Base-by-base conservation (phyloP, 768 basidiomycete species). In the Aureoboletus auriporus region DNA sequence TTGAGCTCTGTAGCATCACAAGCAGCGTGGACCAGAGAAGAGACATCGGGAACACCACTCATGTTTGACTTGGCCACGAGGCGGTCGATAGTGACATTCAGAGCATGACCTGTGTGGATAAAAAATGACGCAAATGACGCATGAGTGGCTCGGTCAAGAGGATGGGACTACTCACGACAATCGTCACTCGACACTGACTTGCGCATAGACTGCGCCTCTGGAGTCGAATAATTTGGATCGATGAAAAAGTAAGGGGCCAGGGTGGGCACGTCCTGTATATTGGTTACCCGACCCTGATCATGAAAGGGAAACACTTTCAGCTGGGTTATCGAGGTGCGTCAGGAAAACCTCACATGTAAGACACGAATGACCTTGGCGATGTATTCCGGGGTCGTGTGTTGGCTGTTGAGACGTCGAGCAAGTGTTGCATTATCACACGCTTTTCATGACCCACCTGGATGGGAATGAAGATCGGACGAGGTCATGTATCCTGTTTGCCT, bases 231-330 rank as follows among this genome's bases (percentile, higher is more conserved):
- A 44, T 86, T 71, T 0, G 90, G 90, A 4, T 81, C 77, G 14
- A 78, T 64, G 64, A 96, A 97, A 67, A 95, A 81, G 65, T 84
- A 95, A 1, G 86, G 80, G 0, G 81, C 84, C 20, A 83, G 71
- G 1, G 62, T 57, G 1, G 86, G 78, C 33, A 96, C 74, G 53
- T 95, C 92, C 34, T 75, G 73, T 16, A 95, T 61, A 45, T 82
- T 90, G 7, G 73, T 75, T 14, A 88, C 65, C 13, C 91, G 83
- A 42, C 84, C 82, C 85, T 91, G 50, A 7, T 42, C 23, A 29
- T 17, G 10, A 42, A 35, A 28, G 14, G 12, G 20, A 34, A 16
- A 35, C 20, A 28, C 13, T 27, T 26, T 43, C 9, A 44, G 16
- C 44, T 12, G 11, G n/a, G 16, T 39, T 39, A 33, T 39, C 31